Conservation (phyloP, 164 flowering plant species). For the Platanus orientalis region DNA sequence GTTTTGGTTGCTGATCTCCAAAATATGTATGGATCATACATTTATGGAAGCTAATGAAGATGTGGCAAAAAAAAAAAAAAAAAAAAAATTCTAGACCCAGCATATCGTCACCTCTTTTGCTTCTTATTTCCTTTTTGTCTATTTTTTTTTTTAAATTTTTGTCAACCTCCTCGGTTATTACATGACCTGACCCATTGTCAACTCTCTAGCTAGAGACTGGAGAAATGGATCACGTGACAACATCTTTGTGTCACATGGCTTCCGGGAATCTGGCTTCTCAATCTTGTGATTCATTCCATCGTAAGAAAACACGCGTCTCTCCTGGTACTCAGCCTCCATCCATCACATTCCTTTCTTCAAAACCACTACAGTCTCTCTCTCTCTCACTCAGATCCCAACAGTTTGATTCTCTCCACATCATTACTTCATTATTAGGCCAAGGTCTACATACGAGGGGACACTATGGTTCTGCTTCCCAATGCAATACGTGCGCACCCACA, state of each 20-base stretch:
- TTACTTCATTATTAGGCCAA: conserved; percentile 24
- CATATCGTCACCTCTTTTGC: too few relatives aligned
- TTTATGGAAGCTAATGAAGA: too few relatives aligned
- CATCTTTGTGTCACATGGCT: conserved; percentile 25
- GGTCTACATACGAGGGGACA: conserved; percentile 1
- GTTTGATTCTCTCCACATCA: conserved; percentile 22
- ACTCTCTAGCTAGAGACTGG: too few relatives aligned
- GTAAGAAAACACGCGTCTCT: not conserved
- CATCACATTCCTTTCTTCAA: conserved; percentile 13
- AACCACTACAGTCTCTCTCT: conserved; percentile 3
- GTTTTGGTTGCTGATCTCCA: not conserved
- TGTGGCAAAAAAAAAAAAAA: too few relatives aligned
- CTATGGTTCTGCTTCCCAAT: not conserved
- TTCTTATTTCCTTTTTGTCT: too few relatives aligned
- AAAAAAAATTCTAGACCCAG: too few relatives aligned
- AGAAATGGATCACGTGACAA: conserved; percentile 15
- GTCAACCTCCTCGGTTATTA: too few relatives aligned
- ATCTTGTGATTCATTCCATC: not conserved
- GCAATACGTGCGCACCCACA: not conserved
- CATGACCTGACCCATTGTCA: too few relatives aligned
- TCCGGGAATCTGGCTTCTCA: conserved; percentile 27
- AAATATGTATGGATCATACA: too few relatives aligned
- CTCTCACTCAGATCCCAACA: conserved; percentile 5
- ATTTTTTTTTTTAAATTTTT: too few relatives aligned
- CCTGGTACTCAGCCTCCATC: not conserved